phyloP scores from a whole-genome alignment of 768 basidiomycete species.

The Rhodotorula diobovata region DNA sequence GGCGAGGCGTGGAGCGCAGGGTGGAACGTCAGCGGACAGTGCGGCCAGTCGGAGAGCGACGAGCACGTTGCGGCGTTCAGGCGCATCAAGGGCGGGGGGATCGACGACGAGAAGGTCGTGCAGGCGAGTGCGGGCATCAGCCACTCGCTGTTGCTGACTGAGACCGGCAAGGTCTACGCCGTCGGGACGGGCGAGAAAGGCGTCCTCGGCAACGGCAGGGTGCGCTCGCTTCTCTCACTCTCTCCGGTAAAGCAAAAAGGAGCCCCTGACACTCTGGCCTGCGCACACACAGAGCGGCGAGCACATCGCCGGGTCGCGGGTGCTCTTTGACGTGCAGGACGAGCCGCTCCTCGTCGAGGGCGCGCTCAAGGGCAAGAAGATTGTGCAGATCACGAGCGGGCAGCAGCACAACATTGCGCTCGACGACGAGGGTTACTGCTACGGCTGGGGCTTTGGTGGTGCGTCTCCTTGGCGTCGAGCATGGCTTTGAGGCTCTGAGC shows the following conservation, averaged over 20 bases:
- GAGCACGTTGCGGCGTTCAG: constrained; percentile 67
- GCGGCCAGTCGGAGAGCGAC: constrained; percentile 61
- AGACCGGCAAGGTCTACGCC: constrained; percentile 71
- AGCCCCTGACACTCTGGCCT: background rate
- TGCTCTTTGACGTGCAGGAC: constrained; percentile 24
- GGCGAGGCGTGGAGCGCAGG: constrained; percentile 82
- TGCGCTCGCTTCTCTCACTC: constrained; percentile 51
- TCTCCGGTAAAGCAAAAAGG: too few species aligned
- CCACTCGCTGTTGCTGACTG: constrained; percentile 77
- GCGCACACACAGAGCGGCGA: constrained; percentile 27
- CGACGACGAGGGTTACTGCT: constrained; percentile 65
- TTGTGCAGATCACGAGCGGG: constrained; percentile 76
- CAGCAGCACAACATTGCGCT: constrained; percentile 81
- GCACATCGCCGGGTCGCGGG: constrained; percentile 27
- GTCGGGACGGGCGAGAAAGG: constrained; percentile 90
- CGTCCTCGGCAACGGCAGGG: constrained; percentile 85
- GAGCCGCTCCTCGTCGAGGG: constrained; percentile 66
- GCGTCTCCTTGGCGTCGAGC: background rate
- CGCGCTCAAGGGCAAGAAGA: constrained; percentile 65
- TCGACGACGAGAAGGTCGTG: constrained; percentile 58
- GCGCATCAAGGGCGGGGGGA: constrained; percentile 53
- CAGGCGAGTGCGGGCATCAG: constrained; percentile 75
- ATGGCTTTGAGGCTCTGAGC: too few species aligned
- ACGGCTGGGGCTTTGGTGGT: constrained; percentile 83
- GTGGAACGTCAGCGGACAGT: constrained; percentile 65